A percentile compares a stretch with the other conserved stretches of the same genome.
Conservation (phyloP, 805 yeast genomes). For the Blastobotrys chiropterorum region DNA sequence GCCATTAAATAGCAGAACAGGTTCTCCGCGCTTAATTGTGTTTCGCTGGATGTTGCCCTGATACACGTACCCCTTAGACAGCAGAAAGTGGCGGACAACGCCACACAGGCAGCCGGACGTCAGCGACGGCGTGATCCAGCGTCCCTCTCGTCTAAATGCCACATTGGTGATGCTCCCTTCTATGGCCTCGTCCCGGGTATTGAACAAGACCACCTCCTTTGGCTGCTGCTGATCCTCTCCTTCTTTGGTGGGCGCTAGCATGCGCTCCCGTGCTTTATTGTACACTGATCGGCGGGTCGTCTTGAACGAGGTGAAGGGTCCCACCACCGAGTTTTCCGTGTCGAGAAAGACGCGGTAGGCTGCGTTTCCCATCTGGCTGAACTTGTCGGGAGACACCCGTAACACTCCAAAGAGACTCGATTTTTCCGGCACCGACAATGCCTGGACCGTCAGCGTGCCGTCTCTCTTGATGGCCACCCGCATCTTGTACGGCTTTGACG, state of each 20-base stretch:
- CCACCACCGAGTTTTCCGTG: slow-evolving; percentile 42
- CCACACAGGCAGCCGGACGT: slow-evolving; percentile 80
- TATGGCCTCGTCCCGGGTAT: slow-evolving; percentile 51
- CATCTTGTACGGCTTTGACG: slow-evolving; percentile 38
- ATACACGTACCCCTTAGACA: slow-evolving; percentile 45
- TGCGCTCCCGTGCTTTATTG: slow-evolving; percentile 51
- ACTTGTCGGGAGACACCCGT: slow-evolving; percentile 4
- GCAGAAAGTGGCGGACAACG: slow-evolving; percentile 60
- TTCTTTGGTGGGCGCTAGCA: slow-evolving; percentile 27
- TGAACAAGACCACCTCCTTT: slow-evolving; percentile 67
- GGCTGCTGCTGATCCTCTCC: slow-evolving; percentile 12
- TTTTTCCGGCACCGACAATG: slow-evolving; percentile 30
- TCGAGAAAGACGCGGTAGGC: slow-evolving; percentile 63
- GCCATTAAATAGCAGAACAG: slow-evolving; percentile 71
- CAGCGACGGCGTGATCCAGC: slow-evolving; percentile 80
- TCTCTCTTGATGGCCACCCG: slow-evolving; percentile 38
- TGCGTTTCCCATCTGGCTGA: slow-evolving; percentile 14
- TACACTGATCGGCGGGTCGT: slow-evolving; percentile 70
- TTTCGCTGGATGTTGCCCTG: slow-evolving; percentile 46
- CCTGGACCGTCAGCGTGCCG: slow-evolving; percentile 36
- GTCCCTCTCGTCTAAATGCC: slow-evolving; percentile 50
- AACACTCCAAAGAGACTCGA: slow-evolving; percentile 27
- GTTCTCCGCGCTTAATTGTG: slow-evolving; percentile 58
- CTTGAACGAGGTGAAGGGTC: slow-evolving; percentile 82
- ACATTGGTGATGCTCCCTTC: slow-evolving; percentile 84